Evolutionary conservation across 805 yeast species (phyloP), one percentile per base, ranked within the genome.

Genomic region (Teunomyces tritomae): DNA sequence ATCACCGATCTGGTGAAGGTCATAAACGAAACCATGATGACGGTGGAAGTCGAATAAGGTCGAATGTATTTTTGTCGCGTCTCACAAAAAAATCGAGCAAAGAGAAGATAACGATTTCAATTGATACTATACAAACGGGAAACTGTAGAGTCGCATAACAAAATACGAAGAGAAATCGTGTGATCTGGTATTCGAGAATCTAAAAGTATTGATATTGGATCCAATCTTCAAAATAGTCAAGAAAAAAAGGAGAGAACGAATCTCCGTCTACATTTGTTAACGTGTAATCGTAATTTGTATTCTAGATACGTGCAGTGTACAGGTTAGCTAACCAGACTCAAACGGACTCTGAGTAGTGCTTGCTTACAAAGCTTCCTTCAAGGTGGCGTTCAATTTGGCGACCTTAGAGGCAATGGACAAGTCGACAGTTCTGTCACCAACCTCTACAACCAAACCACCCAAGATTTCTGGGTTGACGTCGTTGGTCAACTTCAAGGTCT

Each of bases 371-470:
- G 96, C 77, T 78, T 92, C 97, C 61, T 80, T 76, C 69, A 94
- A 83, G 59, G 86, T 83, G 72, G 87, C 83, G 87, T 94, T 94
- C 73, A 91, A 84, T 76, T 82, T 89, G 69, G 87, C 77, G 67
- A 94, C 83, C 80, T 86, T 90, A 65, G 87, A 71, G 51, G 91
- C 78, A 58, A 94, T 82, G 50, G 96, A 85, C 70, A 92, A 80
- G 75, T 94, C 99, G 62, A 90, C 96, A 54, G 98, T 91, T 73
- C 86, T 89, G 78, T 92, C 99, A 65, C 92, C 97, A 62, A 94
- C 89, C 74, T 91, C 96, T 51, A 94, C 96, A 59, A 94, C 76
- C 69, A 94, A 82, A 63, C 99, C 99, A 66, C 99, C 99, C 69
- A 88, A 79, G 67, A 94, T 88, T 56, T 87, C 94, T 55, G 96